A percentile compares a stretch with the other conserved stretches of the same genome.
These are phyloP conservation scores for Lobosporangium transversale DNA, from an alignment of 192 early-diverging fungal genomes.

Conservation along the genomic window DNA sequence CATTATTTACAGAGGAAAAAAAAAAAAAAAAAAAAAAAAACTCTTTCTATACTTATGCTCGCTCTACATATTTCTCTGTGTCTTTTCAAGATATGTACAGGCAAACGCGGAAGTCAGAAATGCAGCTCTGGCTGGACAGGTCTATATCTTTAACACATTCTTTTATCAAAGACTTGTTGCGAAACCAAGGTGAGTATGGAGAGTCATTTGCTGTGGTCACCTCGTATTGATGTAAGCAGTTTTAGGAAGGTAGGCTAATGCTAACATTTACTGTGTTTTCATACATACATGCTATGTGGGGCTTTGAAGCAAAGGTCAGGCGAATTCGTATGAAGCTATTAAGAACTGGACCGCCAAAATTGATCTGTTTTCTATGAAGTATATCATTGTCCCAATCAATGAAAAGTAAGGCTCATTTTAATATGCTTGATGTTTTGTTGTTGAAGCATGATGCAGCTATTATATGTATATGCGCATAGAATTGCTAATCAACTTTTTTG, in stretches of 20 bases:
- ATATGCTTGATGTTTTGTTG: not conserved
- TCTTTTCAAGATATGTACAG: slow-evolving; percentile 36
- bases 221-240: no score
- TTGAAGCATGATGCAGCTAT: no score
- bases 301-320: slow-evolving; percentile 35
- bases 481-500: not conserved
- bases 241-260: no score
- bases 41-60: not conserved
- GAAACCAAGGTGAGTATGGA: slow-evolving; percentile 39
- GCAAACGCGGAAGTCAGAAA: slow-evolving; percentile 47
- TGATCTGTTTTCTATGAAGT: slow-evolving; percentile 79
- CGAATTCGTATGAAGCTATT: slow-evolving; percentile 68
- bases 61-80: not conserved
- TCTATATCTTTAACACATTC: slow-evolving; percentile 87
- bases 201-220: no score
- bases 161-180: slow-evolving; percentile 81
- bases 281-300: not conserved
- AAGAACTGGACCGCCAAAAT: slow-evolving; percentile 82
- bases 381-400: slow-evolving; percentile 88
- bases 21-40: not conserved
- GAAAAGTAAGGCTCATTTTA: slow-evolving; percentile 68
- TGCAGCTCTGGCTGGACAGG: slow-evolving; percentile 58
- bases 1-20: no score
- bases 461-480: no score
- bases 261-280: no score